Evolutionary conservation across 306 rosid species (phyloP), one percentile per base, ranked within the genome.

Genomic region (Fragaria ananassa): DNA sequence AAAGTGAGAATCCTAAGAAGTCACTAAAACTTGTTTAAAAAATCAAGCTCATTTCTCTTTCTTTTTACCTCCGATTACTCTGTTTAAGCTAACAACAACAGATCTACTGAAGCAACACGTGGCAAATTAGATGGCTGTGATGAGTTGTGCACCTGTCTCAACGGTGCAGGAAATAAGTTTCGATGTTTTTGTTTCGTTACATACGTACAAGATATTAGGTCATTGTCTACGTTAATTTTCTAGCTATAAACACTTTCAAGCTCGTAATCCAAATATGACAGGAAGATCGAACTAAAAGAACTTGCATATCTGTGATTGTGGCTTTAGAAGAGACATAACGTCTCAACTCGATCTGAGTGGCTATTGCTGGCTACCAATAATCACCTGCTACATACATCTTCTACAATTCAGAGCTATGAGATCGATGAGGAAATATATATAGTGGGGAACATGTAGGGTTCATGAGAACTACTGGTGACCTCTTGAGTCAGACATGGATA

Each of bases 371-470:
- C 21, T 69, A 34, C 46, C 62, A 71, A 71, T 6, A 57, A 17
- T 23, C 62, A 14, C 41, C 41, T 37, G 6, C 45, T 34, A 35
- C 25, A 19, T 25, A 8, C n/a, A 56, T 68, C 56, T 68, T 68
- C 21, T 42, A 25, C 23, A 25, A 47, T 29, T 56, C 3, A 70
- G 47, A 72, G 45, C 45, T 42, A 42, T 42, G 45, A 61, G 53
- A 80, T 42, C 45, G 72, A 61, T 61, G 67, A 61, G 41, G 67
- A 70, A 44, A 76, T n/a, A 25, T 23, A 67, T 31, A 10, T 83
- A 79, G 87, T 89, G 88, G 90, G 86, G 70, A 49, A 83, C 90
- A 86, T 61, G 90, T 89, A 85, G 87, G 90, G 90, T 83, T 74
- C 47, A 45, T 46, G 31, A 75, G 76, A 78, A 77, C 78, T 68